Conservation (phyloP, 305 asterid species). For the Lippia alba region DNA sequence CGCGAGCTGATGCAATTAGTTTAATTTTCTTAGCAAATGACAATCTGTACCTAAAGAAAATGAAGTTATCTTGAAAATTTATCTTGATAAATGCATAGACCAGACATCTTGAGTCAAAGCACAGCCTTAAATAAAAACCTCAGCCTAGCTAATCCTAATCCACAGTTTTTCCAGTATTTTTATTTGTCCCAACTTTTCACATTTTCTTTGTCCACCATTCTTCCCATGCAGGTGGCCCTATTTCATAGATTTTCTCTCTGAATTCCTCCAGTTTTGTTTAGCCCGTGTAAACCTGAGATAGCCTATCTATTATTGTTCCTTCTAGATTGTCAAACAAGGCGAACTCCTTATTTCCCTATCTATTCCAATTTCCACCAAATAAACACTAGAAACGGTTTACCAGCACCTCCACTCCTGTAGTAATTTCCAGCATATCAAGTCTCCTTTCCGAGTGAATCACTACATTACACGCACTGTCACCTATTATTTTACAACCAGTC, state of each 20-base stretch:
- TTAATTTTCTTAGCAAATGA: conserved; percentile 8
- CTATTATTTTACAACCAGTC: conserved; percentile 2
- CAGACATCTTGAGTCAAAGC: conserved; percentile 6
- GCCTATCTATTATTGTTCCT: not conserved
- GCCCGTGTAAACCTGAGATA: not conserved
- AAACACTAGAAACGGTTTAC: not conserved
- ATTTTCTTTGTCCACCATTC: not conserved
- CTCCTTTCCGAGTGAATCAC: conserved; percentile 3
- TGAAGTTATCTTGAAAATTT: conserved; percentile 7
- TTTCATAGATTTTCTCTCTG: not conserved
- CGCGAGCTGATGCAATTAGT: conserved; percentile 18
- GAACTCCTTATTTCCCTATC: not conserved
- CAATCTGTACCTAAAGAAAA: not conserved
- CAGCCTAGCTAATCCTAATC: not conserved
- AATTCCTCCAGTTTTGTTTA: not conserved
- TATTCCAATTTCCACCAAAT: not conserved
- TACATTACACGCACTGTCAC: not conserved
- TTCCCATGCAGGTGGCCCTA: not conserved
- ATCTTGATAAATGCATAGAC: conserved; percentile 6
- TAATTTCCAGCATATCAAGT: not conserved
- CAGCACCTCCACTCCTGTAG: conserved; percentile 4
- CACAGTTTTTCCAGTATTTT: not conserved
- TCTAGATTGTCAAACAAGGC: not conserved
- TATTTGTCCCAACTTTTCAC: not conserved
- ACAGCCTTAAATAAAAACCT: conserved; percentile 1